Percentiles rank a stretch among this genome's conserved stretches.
These are phyloP conservation scores for Oryza officinalis DNA, from an alignment of 176 grass and related monocot species.

Conservation along the genomic window DNA sequence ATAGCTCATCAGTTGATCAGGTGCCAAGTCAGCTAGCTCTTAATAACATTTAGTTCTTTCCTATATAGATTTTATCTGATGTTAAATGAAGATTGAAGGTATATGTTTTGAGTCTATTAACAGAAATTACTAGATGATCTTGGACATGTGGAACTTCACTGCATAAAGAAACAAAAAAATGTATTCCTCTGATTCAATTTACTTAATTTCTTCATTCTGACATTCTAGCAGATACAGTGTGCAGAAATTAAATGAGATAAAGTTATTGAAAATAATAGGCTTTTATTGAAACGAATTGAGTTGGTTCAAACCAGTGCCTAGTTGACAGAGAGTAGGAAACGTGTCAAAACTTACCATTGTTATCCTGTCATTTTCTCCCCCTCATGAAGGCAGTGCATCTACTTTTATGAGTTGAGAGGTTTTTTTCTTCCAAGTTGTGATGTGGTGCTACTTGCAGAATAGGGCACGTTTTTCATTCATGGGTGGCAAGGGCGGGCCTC, in stretches of 20 bases:
- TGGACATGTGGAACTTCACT: background rate
- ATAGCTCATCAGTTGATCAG: slow-evolving; percentile 94
- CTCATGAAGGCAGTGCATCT: background rate
- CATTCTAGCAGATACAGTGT: background rate
- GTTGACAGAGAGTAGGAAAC: background rate
- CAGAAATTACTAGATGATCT: background rate
- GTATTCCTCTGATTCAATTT: background rate
- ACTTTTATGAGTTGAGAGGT: background rate
- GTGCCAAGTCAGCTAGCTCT: slow-evolving; percentile 45
- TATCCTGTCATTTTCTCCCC: background rate
- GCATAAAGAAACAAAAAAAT: background rate
- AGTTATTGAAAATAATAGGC: background rate
- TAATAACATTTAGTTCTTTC: slow-evolving; percentile 27
- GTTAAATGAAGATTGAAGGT: slow-evolving; percentile 4
- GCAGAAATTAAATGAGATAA: background rate
- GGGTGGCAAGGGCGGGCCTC: slow-evolving; percentile 86
- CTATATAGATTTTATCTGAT: slow-evolving; percentile 26
- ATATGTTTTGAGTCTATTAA: background rate
- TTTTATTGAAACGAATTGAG: slow-evolving; percentile 2
- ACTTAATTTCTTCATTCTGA: background rate
- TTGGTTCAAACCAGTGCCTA: background rate
- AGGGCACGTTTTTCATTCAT: slow-evolving; percentile 99
- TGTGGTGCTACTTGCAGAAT: slow-evolving; percentile 58
- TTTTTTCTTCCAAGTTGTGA: slow-evolving; percentile 8
- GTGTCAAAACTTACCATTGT: background rate